Conservation (phyloP, 495 filamentous ascomycete genomes). For the Neurospora sp. region DNA sequence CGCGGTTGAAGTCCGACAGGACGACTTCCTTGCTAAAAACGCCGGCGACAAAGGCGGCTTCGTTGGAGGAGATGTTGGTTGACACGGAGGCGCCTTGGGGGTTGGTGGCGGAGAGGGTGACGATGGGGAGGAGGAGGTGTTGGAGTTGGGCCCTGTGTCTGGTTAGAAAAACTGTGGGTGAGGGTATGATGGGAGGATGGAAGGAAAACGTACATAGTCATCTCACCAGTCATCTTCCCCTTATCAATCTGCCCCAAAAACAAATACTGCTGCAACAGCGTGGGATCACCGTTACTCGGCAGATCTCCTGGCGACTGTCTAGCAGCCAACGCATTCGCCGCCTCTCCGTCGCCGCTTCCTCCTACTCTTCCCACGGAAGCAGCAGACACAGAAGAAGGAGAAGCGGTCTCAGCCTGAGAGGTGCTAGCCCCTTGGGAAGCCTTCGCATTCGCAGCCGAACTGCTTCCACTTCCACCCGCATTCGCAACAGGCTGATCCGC, state of each 20-base stretch:
- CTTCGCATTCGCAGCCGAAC: slow-evolving; percentile 3
- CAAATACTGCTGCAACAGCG: slow-evolving; percentile 38
- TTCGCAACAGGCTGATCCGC: slow-evolving; percentile 6
- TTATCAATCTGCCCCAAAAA: slow-evolving; percentile 45
- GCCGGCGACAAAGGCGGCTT: slow-evolving; percentile 60
- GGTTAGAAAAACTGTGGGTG: slow-evolving; percentile 8
- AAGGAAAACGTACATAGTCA: slow-evolving; percentile 33
- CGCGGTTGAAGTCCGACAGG: slow-evolving; percentile 30
- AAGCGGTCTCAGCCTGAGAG: not conserved
- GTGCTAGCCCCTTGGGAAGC: not conserved
- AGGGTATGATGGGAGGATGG: not conserved
- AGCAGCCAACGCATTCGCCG: not conserved
- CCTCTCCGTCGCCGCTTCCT: not conserved
- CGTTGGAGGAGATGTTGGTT: slow-evolving; percentile 53
- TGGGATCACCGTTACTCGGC: slow-evolving; percentile 8
- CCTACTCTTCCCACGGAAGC: not conserved
- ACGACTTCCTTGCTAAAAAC: slow-evolving; percentile 46
- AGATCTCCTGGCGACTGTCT: slow-evolving; percentile 5
- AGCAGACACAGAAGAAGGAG: not conserved
- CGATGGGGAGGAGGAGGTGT: slow-evolving; percentile 50
- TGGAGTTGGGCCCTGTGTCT: slow-evolving; percentile 39
- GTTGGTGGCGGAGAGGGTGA: slow-evolving; percentile 46
- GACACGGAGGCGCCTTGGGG: slow-evolving; percentile 34
- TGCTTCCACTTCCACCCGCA: slow-evolving; percentile 5
- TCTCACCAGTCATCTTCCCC: slow-evolving; percentile 25